Percentiles rank a stretch among this genome's conserved stretches.
Conservation (phyloP, 108 stramenopile species). For the Fragilaria crotonensis region DNA sequence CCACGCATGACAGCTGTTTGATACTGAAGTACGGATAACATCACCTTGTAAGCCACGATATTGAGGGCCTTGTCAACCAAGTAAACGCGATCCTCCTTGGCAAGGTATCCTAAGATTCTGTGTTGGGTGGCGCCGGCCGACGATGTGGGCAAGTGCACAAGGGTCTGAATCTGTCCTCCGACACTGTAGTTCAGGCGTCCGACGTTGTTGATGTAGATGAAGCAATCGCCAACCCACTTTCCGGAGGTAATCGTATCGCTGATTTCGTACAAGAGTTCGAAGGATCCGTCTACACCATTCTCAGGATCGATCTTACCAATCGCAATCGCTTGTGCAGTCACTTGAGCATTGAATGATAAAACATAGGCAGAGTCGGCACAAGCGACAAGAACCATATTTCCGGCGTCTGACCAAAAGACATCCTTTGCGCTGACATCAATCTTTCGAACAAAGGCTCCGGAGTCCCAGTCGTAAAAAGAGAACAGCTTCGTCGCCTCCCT, state of each 20-base stretch:
- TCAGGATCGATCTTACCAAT: slow-evolving; percentile 83
- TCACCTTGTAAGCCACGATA: slow-evolving; percentile 89
- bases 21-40: slow-evolving; percentile 90
- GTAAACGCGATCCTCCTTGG: slow-evolving; percentile 97
- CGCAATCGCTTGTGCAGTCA: slow-evolving; percentile 74
- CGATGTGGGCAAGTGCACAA: slow-evolving; percentile 89
- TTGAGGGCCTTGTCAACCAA: slow-evolving; percentile 91
- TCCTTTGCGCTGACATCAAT: slow-evolving; percentile 93
- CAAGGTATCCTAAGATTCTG: slow-evolving; percentile 92
- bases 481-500: slow-evolving; percentile 87
- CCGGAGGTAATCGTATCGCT: slow-evolving; percentile 87
- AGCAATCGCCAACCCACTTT: slow-evolving; percentile 99
- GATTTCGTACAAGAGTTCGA: slow-evolving; percentile 92
- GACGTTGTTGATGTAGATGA: slow-evolving; percentile 91
- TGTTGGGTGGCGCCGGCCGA: slow-evolving; percentile 73
- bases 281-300: slow-evolving; percentile 94
- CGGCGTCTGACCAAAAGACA: slow-evolving; percentile 95
- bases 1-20: slow-evolving; percentile 99
- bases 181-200: slow-evolving; percentile 96
- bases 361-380: slow-evolving; percentile 91
- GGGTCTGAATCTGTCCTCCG: slow-evolving; percentile 96
- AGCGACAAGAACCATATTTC: slow-evolving; percentile 89
- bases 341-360: slow-evolving; percentile 77
- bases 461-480: slow-evolving; percentile 97
- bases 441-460: slow-evolving; percentile 87